These are phyloP conservation scores for Aeschynomene evenia DNA, from an alignment of 306 rosid species.

Conservation along the genomic window DNA sequence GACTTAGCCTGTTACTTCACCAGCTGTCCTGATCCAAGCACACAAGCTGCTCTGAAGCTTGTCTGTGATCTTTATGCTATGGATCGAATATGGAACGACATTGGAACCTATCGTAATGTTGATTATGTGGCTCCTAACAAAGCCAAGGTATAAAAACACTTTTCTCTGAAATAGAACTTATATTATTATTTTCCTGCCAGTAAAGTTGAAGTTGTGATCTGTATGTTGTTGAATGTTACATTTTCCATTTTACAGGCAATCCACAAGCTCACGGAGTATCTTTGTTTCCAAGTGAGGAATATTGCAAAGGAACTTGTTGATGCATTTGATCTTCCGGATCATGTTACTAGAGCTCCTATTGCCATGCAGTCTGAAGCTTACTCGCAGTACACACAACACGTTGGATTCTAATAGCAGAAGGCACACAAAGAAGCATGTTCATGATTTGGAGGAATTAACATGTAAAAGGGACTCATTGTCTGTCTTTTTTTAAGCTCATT, in stretches of 20 bases:
- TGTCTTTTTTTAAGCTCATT: background rate
- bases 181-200: background rate
- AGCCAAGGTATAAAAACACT: constrained; percentile 70
- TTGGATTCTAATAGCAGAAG: constrained; percentile 55
- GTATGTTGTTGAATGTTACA: constrained; percentile 6
- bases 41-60: constrained; percentile 86
- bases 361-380: constrained; percentile 83
- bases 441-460: background rate
- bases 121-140: constrained; percentile 96
- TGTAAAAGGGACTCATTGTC: background rate
- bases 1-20: constrained; percentile 24
- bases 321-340: constrained; percentile 84
- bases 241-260: constrained; percentile 63
- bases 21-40: constrained; percentile 78
- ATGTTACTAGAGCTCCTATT: constrained; percentile 85
- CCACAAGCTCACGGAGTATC: constrained; percentile 78
- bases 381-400: constrained; percentile 70
- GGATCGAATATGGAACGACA: constrained; percentile 94
- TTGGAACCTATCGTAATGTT: constrained; percentile 96
- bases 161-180: background rate
- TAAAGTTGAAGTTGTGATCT: background rate
- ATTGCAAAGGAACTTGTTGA: constrained; percentile 79
- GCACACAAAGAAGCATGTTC: background rate
- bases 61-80: constrained; percentile 91
- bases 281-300: constrained; percentile 88